phyloP scores from a whole-genome alignment of 148 eudicot genomes.

The Heliosperma pusillum region DNA sequence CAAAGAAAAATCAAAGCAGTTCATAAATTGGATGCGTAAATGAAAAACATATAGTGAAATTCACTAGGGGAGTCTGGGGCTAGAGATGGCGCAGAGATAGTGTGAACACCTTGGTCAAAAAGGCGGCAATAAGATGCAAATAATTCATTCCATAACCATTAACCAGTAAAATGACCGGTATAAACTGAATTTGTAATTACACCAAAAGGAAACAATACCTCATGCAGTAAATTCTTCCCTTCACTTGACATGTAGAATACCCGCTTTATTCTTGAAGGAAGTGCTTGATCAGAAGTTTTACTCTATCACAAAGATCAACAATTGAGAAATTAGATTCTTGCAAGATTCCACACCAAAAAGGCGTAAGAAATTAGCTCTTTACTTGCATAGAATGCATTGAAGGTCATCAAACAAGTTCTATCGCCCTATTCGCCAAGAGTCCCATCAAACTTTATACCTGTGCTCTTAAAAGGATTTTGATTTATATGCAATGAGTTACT shows the following conservation, averaged over 20 bases:
- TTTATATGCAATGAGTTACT: background rate
- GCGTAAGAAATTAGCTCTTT: background rate
- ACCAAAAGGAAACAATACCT: constrained; percentile 45
- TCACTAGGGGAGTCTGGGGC: too few relatives aligned
- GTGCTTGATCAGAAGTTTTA: constrained; percentile 41
- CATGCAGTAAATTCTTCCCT: constrained; percentile 74
- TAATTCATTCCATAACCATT: background rate
- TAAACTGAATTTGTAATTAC: background rate
- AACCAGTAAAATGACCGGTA: background rate
- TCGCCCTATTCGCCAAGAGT: background rate
- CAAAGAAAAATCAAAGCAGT: background rate
- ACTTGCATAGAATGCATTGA: background rate
- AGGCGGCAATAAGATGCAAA: background rate
- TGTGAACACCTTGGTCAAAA: background rate
- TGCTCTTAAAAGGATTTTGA: background rate
- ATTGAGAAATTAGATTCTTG: constrained; percentile 21
- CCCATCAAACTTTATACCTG: background rate
- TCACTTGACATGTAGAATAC: constrained; percentile 98
- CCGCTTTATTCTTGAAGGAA: constrained; percentile 87
- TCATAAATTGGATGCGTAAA: too few relatives aligned
- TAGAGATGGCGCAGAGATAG: too few relatives aligned
- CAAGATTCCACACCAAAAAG: background rate
- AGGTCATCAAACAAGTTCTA: background rate
- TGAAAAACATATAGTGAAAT: too few relatives aligned
- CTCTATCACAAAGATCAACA: constrained; percentile 37